phyloP scores from a whole-genome alignment of 179 eudicot species.

The Kewa caespitosa region DNA sequence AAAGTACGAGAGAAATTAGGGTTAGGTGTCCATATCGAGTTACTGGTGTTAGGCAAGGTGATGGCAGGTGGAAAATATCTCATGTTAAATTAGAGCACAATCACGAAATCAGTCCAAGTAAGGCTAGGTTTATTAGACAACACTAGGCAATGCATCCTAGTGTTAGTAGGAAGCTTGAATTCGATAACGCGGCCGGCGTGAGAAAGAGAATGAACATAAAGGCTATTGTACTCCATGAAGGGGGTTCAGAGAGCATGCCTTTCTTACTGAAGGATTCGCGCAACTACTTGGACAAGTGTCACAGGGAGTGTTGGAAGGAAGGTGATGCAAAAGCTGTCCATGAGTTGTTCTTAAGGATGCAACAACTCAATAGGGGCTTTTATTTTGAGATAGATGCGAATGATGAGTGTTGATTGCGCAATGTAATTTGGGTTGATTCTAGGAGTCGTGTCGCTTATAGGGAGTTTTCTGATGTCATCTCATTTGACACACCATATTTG shows the following conservation, averaged over 20 bases:
- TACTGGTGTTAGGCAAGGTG: background rate
- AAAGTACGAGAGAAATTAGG: background rate
- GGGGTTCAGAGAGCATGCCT: background rate
- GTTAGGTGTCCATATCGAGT: background rate
- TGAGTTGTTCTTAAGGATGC: background rate
- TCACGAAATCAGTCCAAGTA: background rate
- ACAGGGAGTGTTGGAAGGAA: background rate
- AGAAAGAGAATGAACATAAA: background rate
- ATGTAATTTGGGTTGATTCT: background rate
- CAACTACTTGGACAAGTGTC: background rate
- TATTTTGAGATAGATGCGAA: background rate
- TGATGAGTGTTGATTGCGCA: background rate
- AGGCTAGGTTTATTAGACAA: background rate
- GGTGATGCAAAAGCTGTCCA: background rate
- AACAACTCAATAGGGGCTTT: background rate
- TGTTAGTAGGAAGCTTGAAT: background rate
- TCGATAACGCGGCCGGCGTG: background rate
- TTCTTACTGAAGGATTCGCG: background rate
- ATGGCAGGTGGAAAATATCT: background rate
- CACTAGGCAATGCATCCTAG: background rate
- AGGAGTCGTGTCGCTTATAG: background rate
- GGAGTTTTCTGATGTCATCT: background rate
- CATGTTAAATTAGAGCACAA: background rate
- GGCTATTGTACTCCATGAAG: background rate
- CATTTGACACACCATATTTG: background rate